Evolutionary conservation across 108 stramenopile species (phyloP), one percentile per base, ranked within the genome.

Genomic region (Parmales sp.): DNA sequence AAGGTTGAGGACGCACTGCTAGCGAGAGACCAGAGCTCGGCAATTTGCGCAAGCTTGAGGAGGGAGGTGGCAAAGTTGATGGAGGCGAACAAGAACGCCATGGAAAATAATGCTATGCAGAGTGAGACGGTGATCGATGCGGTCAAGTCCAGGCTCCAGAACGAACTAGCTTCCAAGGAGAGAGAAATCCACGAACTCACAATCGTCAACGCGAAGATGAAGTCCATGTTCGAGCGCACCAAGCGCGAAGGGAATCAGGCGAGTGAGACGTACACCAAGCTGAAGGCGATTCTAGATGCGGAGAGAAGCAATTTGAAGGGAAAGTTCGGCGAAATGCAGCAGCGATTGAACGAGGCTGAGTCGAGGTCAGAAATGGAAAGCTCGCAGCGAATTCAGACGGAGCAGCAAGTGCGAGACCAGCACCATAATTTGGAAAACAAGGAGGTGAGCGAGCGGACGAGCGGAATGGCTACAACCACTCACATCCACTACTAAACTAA

Each of bases 1-100:
- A 60, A 60, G 28, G 54, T 60, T 4, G 54, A 60, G 54, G 54
- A 60, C 54, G 54, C 54, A 5, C 26, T 60, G 2, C 28, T 60
- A 13, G 54, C 54, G 3, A 23, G 54, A 34, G 54, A 60, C 54
- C 54, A 60, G 54, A 34, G 31, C 29, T 34, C 29, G 16, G 54
- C 54, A 3, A 60, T 60, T 13, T 11, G 13, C 54, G 36, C 54
- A 34, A 34, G 29, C 31, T 34, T 60, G 0, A 20, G 54, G 16
- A 28, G 54, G 4, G 54, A 60, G 54, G 28, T 60, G 31, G 54
- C 54, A 4, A 60, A 60, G 31, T 34, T 60, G 26, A 28, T 60
- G 26, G 54, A 60, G 3, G 31, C 29, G 54, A 28, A 34, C 1
- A 60, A 60, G 26, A 60, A 60, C 31, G n/a, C 13, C 31, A 60